These are phyloP conservation scores for Lachancea fermentati DNA, from an alignment of 805 yeast species.

Conservation along the genomic window DNA sequence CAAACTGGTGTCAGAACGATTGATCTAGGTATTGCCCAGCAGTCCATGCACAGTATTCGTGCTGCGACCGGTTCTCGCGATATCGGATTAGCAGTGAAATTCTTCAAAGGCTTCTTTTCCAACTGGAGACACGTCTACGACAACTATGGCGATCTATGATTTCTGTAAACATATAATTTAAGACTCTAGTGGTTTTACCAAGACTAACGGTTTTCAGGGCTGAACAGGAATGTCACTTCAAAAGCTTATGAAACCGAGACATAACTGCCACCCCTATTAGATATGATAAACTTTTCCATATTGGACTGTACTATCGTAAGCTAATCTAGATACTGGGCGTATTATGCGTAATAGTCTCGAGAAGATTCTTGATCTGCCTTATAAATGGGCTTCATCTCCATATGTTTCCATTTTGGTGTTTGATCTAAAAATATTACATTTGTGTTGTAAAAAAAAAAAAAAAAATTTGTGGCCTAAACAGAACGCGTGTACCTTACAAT, in stretches of 20 bases:
- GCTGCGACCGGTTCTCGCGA: constrained; percentile 78
- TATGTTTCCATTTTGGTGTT: too few relatives aligned
- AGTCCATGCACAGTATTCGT: constrained; percentile 82
- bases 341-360: too few relatives aligned
- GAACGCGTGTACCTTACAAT: not conserved
- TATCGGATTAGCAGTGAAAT: constrained; percentile 65
- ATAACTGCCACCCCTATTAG: too few relatives aligned
- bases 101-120: constrained; percentile 62
- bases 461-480: not conserved
- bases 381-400: too few relatives aligned
- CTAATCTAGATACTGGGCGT: too few relatives aligned
- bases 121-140: constrained; percentile 61
- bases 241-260: too few relatives aligned
- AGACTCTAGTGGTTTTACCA: too few relatives aligned
- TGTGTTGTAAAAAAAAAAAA: not conserved
- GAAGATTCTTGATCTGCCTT: too few relatives aligned
- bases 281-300: too few relatives aligned
- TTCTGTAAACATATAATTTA: not conserved
- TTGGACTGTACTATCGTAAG: too few relatives aligned
- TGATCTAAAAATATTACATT: not conserved
- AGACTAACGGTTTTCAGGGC: too few relatives aligned
- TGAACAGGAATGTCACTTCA: too few relatives aligned
- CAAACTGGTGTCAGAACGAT: constrained; percentile 71
- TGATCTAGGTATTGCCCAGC: constrained; percentile 78
- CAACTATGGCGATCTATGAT: constrained; percentile 43